Evolutionary conservation across 2,329 filamentous ascomycete genomes (phyloP).

Genomic region (Epichloe amarillans): DNA sequence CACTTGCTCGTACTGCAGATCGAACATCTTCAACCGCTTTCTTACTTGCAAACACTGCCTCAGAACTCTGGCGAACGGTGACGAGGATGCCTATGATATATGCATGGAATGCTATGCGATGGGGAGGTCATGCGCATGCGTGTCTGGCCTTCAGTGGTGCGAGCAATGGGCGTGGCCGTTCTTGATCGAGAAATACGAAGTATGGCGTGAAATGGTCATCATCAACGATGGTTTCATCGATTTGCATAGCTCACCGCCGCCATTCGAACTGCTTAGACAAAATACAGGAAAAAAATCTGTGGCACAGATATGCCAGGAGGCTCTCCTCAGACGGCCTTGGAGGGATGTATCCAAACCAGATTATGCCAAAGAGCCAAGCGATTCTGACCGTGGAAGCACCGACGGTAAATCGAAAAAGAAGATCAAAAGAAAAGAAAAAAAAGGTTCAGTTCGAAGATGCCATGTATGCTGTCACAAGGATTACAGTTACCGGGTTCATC

Average conservation of each 20-base stretch:
- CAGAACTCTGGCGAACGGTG: constrained; percentile 48
- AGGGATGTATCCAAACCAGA: constrained; percentile 60
- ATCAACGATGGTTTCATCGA: constrained; percentile 56
- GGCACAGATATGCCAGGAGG: constrained; percentile 88
- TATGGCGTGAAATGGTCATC: constrained; percentile 69
- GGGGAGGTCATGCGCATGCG: constrained; percentile 82
- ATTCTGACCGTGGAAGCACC: constrained; percentile 47
- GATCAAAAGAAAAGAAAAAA: constrained; percentile 38
- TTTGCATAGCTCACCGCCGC: constrained; percentile 51
- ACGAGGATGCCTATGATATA: constrained; percentile 81
- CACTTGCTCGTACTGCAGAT: constrained; percentile 88
- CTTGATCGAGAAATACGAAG: constrained; percentile 63
- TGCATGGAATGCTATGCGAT: constrained; percentile 99
- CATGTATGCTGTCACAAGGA: constrained; percentile 77
- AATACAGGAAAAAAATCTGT: constrained; percentile 62
- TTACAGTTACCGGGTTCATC: constrained; percentile 71
- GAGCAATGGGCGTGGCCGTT: constrained; percentile 86
- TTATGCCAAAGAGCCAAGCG: constrained; percentile 30
- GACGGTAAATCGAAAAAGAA: constrained; percentile 48
- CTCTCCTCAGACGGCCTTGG: constrained; percentile 67
- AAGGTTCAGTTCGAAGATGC: constrained; percentile 47
- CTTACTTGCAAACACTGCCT: constrained; percentile 82
- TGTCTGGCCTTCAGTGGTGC: constrained; percentile 77
- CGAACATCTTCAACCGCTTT: constrained; percentile 96
- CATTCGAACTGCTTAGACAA: constrained; percentile 56